phyloP scores from a whole-genome alignment of 2,329 filamentous ascomycete genomes.

The Chalaropsis thielavioides region DNA sequence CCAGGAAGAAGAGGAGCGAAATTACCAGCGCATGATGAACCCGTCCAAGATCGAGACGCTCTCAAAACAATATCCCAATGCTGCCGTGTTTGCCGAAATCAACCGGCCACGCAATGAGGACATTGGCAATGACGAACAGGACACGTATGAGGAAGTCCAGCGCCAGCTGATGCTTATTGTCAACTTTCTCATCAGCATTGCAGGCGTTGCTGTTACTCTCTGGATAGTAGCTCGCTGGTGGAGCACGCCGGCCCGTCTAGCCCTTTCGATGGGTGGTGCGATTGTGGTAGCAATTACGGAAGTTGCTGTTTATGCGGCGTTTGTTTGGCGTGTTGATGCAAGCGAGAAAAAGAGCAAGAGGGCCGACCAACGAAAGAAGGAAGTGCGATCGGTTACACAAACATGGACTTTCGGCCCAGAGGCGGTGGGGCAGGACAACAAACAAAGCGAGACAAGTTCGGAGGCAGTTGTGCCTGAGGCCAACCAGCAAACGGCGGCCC shows the following conservation, averaged over 20 bases:
- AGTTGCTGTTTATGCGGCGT: constrained; percentile 62
- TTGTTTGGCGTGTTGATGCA: constrained; percentile 55
- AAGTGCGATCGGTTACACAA: constrained; percentile 54
- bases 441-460: constrained; percentile 16
- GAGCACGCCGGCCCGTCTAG: constrained; percentile 54
- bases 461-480: not conserved
- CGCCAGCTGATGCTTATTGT: constrained; percentile 72
- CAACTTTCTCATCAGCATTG: constrained; percentile 77
- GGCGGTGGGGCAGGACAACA: constrained; percentile 20
- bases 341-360: constrained; percentile 49
- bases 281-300: constrained; percentile 59
- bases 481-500: not conserved
- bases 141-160: constrained; percentile 61
- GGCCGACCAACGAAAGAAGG: constrained; percentile 29
- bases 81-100: constrained; percentile 42
- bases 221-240: constrained; percentile 69
- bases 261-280: constrained; percentile 56
- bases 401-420: constrained; percentile 50
- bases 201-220: constrained; percentile 61
- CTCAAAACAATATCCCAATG: constrained; percentile 40
- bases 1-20: constrained; percentile 63
- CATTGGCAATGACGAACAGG: constrained; percentile 33
- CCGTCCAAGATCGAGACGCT: constrained; percentile 44
- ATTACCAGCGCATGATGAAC: constrained; percentile 69
- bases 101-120: constrained; percentile 35